Base-by-base conservation (phyloP, 352 stramenopile genomes). In the Pythium aristosporum region DNA sequence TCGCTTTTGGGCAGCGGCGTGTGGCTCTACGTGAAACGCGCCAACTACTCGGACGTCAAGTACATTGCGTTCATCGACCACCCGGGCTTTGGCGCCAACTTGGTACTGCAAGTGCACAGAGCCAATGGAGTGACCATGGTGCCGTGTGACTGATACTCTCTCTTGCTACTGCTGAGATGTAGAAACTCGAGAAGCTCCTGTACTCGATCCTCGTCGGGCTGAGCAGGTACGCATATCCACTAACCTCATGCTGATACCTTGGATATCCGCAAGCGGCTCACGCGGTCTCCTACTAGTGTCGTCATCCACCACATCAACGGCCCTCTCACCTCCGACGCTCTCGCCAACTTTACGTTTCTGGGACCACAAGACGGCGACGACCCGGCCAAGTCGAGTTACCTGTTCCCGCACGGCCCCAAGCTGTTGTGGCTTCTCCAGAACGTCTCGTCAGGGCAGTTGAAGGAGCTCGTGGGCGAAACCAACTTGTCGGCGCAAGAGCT, bases 361-460 rank as follows among this genome's bases (percentile, higher is more conserved):
- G 76, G 75, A 32, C 9, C 32, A 0, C 43, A 16, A 7, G 59
- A 69, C 34, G 53, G 21, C 18, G 56, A 63, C 36, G 56, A 55
- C 12, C n/a, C 23, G 28, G 59, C 15, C 20, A 57, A 57, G 9
- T 42, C 67, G 30, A 41, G 34, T 18, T 74, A 62, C 43, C 41
- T 68, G 47, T 91, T 92, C 57, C 81, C 82, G 9, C 85, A 94
- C n/a, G 73, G 66, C 1, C 85, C 85, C 32, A 91, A 88, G 65
- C 67, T 94, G 25, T 25, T 89, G 23, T 94, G 85, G 85, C 65
- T 91, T 23, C 57, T 92, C 50, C 77, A 88, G 54, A 89, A 92
- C 58, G 62, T 87, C 4, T 77, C 72, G 9, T 83, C 76, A 1
- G 71, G 69, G 32, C 63, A 86, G n/a, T 20, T 94, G 46, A 94